Percentiles rank a stretch among this genome's conserved stretches.
Evolutionary conservation across 495 filamentous ascomycete species (phyloP).

Genomic region (Aspergillus bertholletiae): DNA sequence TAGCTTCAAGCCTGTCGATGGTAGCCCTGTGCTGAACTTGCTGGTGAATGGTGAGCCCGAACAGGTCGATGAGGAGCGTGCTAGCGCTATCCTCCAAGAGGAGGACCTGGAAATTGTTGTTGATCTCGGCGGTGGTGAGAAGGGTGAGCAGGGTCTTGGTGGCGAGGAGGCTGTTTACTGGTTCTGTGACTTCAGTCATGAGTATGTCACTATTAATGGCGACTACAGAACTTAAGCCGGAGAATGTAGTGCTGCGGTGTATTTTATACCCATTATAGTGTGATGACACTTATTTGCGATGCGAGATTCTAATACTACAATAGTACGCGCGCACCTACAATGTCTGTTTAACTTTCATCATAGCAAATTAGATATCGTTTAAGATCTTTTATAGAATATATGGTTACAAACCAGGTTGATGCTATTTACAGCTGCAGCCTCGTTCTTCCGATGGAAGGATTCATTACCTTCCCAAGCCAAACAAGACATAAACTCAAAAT

Average conservation of each 20-base stretch:
- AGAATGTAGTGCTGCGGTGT: not conserved
- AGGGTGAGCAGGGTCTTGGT: slow-evolving; percentile 47
- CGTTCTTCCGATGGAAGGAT: slow-evolving; percentile 7
- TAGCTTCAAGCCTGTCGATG: slow-evolving; percentile 85
- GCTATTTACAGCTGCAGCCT: slow-evolving; percentile 26
- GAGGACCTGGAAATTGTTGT: slow-evolving; percentile 83
- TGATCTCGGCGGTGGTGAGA: slow-evolving; percentile 52
- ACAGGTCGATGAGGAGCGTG: slow-evolving; percentile 82
- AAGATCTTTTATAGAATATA: slow-evolving; percentile 20
- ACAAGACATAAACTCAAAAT: slow-evolving; percentile 17
- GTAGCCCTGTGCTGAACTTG: slow-evolving; percentile 74
- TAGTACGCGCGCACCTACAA: not conserved
- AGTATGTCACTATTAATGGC: slow-evolving; percentile 92
- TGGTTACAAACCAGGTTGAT: slow-evolving; percentile 26
- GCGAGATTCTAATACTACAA: not conserved
- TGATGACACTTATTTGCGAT: not conserved
- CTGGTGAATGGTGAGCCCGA: slow-evolving; percentile 91
- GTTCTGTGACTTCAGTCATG: slow-evolving; percentile 98
- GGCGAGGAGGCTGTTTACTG: slow-evolving; percentile 82
- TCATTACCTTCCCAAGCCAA: slow-evolving; percentile 3
- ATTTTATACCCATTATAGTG: not conserved
- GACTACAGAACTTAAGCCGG: slow-evolving; percentile 74
- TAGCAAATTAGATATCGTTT: slow-evolving; percentile 14
- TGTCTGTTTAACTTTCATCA: not conserved
- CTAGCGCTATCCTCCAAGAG: slow-evolving; percentile 78